Conservation (phyloP, 2,329 filamentous ascomycete genomes). For the Aspergillus pseudoviridinutans region DNA sequence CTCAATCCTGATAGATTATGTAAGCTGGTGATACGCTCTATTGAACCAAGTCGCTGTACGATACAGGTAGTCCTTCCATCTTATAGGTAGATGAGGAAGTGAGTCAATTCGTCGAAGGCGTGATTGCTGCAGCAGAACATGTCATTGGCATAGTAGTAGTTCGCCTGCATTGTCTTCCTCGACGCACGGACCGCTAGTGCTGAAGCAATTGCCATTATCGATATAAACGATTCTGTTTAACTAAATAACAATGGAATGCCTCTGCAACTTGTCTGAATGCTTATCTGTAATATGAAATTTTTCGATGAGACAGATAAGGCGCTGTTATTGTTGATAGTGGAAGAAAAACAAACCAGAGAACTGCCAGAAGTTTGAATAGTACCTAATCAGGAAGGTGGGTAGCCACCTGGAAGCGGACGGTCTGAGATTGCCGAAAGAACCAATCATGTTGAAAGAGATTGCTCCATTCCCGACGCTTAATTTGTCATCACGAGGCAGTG, state of each 20-base stretch:
- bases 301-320: not conserved
- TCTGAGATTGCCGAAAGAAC: not conserved
- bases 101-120: not conserved
- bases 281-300: not conserved
- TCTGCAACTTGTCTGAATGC: not conserved
- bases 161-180: not conserved
- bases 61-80: not conserved
- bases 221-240: too few species aligned
- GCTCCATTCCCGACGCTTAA: not conserved
- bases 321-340: not conserved
- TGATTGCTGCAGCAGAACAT: not conserved
- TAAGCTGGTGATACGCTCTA: not conserved
- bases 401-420: not conserved
- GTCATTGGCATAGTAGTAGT: not conserved
- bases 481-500: slow-evolving; percentile 3
- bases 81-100: not conserved
- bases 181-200: not conserved
- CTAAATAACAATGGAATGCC: not conserved
- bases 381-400: not conserved
- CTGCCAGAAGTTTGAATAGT: not conserved
- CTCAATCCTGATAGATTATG: not conserved
- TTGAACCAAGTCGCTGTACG: too few species aligned
- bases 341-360: not conserved
- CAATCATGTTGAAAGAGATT: not conserved
- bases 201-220: too few species aligned